Percentiles rank a stretch among this genome's conserved stretches.
These are phyloP conservation scores for Pseudevernia furfuracea DNA, from an alignment of 495 filamentous ascomycete species.

Conservation along the genomic window DNA sequence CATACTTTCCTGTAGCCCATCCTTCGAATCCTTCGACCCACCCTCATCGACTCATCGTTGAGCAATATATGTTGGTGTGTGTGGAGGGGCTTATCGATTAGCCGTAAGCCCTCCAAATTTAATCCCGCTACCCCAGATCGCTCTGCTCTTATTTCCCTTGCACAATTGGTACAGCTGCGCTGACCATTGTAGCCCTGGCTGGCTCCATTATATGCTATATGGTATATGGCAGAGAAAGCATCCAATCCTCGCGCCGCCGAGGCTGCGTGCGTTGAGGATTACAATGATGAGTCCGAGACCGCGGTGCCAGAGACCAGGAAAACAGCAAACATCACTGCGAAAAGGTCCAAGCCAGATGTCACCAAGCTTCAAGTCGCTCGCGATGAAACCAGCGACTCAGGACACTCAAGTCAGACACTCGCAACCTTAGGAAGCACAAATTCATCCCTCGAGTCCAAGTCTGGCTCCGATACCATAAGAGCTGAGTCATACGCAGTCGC, in stretches of 20 bases:
- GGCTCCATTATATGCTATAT: slow-evolving; percentile 8
- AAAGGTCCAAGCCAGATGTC: slow-evolving; percentile 44
- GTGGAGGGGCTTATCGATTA: slow-evolving; percentile 6
- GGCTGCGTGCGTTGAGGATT: slow-evolving; percentile 51
- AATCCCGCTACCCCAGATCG: not conserved
- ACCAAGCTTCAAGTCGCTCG: slow-evolving; percentile 26
- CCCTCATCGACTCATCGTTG: not conserved
- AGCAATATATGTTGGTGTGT: not conserved
- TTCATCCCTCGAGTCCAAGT: slow-evolving; percentile 44
- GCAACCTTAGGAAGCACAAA: slow-evolving; percentile 46
- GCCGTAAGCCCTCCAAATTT: not conserved
- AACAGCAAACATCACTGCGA: slow-evolving; percentile 47
- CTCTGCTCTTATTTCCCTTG: not conserved
- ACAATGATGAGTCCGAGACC: slow-evolving; percentile 44
- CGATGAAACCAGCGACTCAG: slow-evolving; percentile 54
- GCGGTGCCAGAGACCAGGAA: slow-evolving; percentile 43
- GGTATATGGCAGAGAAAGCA: slow-evolving; percentile 20
- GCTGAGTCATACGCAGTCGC: slow-evolving; percentile 27
- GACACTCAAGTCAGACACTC: slow-evolving; percentile 57
- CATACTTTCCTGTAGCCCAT: not conserved
- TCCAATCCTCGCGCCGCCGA: slow-evolving; percentile 21
- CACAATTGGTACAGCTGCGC: slow-evolving; percentile 20
- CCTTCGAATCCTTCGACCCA: not conserved
- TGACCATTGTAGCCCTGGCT: slow-evolving; percentile 16
- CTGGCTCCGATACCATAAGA: slow-evolving; percentile 38